Conservation (phyloP, 257 asterid species). For the Scutellaria minor region DNA sequence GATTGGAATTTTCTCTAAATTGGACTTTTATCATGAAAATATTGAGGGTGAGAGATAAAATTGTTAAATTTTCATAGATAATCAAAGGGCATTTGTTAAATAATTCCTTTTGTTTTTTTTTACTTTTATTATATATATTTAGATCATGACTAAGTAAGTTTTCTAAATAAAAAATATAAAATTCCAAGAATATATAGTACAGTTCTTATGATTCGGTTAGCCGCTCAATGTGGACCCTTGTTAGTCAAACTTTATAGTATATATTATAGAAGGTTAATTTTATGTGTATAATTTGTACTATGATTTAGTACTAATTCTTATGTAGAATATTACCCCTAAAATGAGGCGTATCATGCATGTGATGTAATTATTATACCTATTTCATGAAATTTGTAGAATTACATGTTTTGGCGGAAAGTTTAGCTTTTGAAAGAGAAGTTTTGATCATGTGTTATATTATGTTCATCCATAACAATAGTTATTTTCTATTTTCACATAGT, state of each 20-base stretch:
- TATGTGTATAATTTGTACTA: constrained; percentile 23
- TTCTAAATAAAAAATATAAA: background rate
- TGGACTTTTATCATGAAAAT: no score
- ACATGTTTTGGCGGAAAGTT: background rate
- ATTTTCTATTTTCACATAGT: no score
- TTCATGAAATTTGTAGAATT: background rate
- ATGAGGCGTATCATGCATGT: constrained; percentile 26
- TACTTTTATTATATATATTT: background rate
- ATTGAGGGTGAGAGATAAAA: no score
- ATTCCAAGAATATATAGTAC: background rate
- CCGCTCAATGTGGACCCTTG: background rate
- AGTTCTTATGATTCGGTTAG: background rate
- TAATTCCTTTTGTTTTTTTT: background rate
- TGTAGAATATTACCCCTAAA: constrained; percentile 14
- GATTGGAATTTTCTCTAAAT: background rate
- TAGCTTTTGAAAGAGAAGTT: background rate
- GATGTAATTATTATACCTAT: background rate
- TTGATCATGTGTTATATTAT: no score
- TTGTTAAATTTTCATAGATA: no score
- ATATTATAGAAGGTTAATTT: background rate
- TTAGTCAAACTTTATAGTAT: background rate
- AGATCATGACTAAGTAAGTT: background rate
- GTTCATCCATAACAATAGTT: no score
- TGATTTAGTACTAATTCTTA: background rate
- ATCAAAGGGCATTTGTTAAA: background rate